These are phyloP conservation scores for Pichia sp. DNA, from an alignment of 1,139 yeast species.

Conservation along the genomic window DNA sequence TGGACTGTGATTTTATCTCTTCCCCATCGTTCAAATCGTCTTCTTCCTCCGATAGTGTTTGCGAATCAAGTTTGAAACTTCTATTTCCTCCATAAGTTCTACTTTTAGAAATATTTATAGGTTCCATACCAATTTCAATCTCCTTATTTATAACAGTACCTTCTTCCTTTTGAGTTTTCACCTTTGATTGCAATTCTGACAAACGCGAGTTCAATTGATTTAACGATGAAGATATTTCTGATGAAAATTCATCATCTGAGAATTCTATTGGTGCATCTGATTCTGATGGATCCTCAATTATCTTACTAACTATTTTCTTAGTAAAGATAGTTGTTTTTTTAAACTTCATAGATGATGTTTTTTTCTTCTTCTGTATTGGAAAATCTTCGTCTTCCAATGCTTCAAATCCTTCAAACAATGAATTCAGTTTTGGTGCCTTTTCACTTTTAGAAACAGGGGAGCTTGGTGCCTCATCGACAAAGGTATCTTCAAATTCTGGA, in stretches of 20 bases:
- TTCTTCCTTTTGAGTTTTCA: background rate
- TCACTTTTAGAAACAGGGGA: constrained; percentile 1
- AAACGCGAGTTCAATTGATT: constrained; percentile 6
- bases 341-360: background rate
- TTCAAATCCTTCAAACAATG: constrained; percentile 8
- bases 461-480: constrained; percentile 1
- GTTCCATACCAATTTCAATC: too few species aligned
- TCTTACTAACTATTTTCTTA: background rate
- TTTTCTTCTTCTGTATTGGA: too few species aligned
- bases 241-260: constrained; percentile 7
- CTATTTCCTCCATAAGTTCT: constrained; percentile 23
- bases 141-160: too few species aligned
- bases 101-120: background rate
- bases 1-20: too few species aligned
- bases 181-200: constrained; percentile 5
- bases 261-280: background rate
- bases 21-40: constrained; percentile 11
- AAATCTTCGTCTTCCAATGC: constrained; percentile 8
- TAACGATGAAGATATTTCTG: constrained; percentile 4
- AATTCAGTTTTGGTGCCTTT: background rate
- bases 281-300: too few species aligned
- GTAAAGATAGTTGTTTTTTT: background rate
- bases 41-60: constrained; percentile 19
- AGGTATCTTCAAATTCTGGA: background rate
- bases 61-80: constrained; percentile 21